A percentile compares a stretch with the other conserved stretches of the same genome.
Evolutionary conservation across 176 grass and related monocot species (phyloP).

Genomic region (Urochloa ruziziensis): DNA sequence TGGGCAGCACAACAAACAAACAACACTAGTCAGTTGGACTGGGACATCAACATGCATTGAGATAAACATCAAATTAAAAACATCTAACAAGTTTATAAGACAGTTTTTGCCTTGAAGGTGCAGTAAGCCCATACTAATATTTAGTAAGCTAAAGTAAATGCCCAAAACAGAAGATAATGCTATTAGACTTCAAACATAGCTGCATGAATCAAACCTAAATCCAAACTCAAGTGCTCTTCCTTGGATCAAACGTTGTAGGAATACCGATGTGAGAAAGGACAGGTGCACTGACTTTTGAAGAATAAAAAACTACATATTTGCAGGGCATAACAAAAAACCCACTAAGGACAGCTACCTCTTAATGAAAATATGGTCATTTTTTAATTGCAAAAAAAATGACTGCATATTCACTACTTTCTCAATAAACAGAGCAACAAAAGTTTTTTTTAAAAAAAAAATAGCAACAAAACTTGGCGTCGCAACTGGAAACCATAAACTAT

Average conservation of each 20-base stretch:
- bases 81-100: neutral
- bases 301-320: neutral
- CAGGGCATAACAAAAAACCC: neutral
- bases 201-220: neutral
- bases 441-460: no score
- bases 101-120: neutral
- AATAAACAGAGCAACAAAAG: neutral
- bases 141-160: neutral
- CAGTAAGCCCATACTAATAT: neutral
- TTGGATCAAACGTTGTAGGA: neutral
- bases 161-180: neutral
- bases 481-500: neutral
- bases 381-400: neutral
- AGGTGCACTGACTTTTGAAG: neutral
- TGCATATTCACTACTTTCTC: neutral
- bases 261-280: neutral
- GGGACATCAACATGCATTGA: neutral
- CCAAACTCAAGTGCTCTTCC: neutral
- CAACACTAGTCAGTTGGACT: no score
- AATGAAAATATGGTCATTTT: neutral
- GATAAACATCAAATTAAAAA: neutral
- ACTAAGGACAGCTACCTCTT: neutral
- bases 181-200: neutral
- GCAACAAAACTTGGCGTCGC: neutral
- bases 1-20: no score